Base-by-base conservation (phyloP, 148 eudicot species). In the Persicaria tinctoria region DNA sequence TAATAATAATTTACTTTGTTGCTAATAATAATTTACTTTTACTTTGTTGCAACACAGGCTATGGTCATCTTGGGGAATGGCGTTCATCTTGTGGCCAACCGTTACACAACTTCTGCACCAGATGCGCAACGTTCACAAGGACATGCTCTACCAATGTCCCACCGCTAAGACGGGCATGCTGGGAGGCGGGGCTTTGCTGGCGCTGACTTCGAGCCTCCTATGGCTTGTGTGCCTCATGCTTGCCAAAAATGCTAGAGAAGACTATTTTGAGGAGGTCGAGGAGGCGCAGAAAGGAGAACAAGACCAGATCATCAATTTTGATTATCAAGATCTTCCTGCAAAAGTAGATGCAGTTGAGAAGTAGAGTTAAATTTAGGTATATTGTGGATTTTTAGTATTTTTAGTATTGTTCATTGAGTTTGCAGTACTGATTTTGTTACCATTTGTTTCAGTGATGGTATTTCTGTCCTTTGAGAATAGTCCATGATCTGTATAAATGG, bases 131-230 rank as follows among this genome's bases (percentile, higher is more conserved):
- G 78, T 92, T 18, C 97, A 94, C 75, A 79, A 78, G 76, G 73
- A 86, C 76, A 76, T 84, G 75, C 18, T 72, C 13, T 87, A 87
- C 32, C 6, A 32, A 3, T 94, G 98, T 84, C 98, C 97, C 17
- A 94, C 98, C 7, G 96, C 98, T 53, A 94, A 94, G 85, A 92
- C 98, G 0, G 98, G 98, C 1, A 84, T 94, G 60, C 88, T 94
- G n/a, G n/a, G n/a, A n/a, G n/a, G n/a, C n/a, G n/a, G n/a, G n/a
- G n/a, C n/a, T n/a, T n/a, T n/a, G n/a, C 66, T 94, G 50, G 85
- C 98, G 10, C 95, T 92, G 3, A 93, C 89, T 60, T 78, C 98
- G 0, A 79, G 91, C 77, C 94, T 91, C 77, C 84, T 93, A 79
- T 93, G 98, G 97, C 79, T 93, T 82, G 83, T 94, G n/a, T 83